Conservation (phyloP, 78 protist species). For the Dictyostelium brefeldianum region DNA sequence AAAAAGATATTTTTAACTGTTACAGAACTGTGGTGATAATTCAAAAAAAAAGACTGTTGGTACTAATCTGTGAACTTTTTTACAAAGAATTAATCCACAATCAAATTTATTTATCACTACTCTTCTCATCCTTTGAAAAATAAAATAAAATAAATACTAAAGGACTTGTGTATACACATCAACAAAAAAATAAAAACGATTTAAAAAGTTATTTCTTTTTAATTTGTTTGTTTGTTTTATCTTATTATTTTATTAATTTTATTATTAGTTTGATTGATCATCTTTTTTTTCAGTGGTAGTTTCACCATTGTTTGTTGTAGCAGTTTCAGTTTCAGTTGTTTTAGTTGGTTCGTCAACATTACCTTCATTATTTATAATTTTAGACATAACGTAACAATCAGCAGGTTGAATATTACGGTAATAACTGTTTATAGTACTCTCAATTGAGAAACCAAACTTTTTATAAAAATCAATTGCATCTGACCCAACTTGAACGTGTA, state of each 20-base stretch:
- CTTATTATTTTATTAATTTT: too few relatives aligned
- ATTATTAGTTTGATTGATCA: neutral
- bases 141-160: too few relatives aligned
- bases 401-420: conserved; percentile 59
- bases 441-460: conserved; percentile 30
- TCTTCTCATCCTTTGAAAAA: too few relatives aligned
- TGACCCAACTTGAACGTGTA: conserved; percentile 63
- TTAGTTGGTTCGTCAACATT: conserved; percentile 32
- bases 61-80: too few relatives aligned
- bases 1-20: neutral
- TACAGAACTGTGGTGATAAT: too few relatives aligned
- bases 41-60: too few relatives aligned
- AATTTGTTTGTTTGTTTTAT: too few relatives aligned
- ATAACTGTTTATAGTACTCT: conserved; percentile 14
- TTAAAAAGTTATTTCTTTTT: too few relatives aligned
- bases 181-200: too few relatives aligned
- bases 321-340: conserved; percentile 18
- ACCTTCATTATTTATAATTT: neutral
- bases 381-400: conserved; percentile 62
- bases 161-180: too few relatives aligned
- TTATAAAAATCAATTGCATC: conserved; percentile 67
- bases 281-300: neutral
- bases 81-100: too few relatives aligned
- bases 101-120: too few relatives aligned
- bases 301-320: neutral